A percentile compares a stretch with the other conserved stretches of the same genome.
Evolutionary conservation across 139 green algal genomes (phyloP).

Genomic region (Chlorella ohadii): DNA sequence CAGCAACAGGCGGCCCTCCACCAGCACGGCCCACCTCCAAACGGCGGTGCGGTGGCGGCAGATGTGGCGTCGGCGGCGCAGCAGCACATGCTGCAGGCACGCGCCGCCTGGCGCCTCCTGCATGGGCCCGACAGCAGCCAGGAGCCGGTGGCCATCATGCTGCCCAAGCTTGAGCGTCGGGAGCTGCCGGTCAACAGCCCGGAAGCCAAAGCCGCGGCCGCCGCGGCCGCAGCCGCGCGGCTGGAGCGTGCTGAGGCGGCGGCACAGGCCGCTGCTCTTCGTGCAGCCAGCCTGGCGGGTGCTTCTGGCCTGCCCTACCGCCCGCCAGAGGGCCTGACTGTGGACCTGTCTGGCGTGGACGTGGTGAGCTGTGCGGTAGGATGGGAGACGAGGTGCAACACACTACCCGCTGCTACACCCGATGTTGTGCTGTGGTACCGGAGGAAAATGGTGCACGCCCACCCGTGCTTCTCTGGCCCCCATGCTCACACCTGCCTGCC

Average conservation of each 20-base stretch:
- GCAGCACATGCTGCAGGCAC: not conserved
- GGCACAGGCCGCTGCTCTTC: not conserved
- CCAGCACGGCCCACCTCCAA: not conserved
- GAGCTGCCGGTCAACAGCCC: too few species aligned
- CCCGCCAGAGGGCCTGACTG: not conserved
- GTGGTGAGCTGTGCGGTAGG: too few species aligned
- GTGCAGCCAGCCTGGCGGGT: constrained; percentile 2
- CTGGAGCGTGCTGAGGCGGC: not conserved
- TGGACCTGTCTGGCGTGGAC: not conserved
- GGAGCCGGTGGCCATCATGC: not conserved
- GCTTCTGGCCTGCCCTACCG: not conserved
- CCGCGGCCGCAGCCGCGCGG: not conserved
- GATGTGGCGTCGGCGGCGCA: not conserved
- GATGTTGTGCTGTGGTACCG: too few species aligned
- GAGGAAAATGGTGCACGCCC: not conserved
- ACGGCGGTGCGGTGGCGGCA: too few species aligned
- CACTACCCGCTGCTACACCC: too few species aligned
- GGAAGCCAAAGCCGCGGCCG: not conserved
- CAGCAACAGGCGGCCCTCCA: not conserved
- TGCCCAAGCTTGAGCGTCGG: constrained; percentile 6
- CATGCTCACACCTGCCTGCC: not conserved
- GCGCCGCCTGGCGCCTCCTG: not conserved
- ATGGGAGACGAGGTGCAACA: too few species aligned
- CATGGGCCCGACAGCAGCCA: not conserved
- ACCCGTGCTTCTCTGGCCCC: not conserved